These are phyloP conservation scores for Hypoxylon sp. DNA, from an alignment of 2,329 filamentous ascomycete genomes.

Conservation along the genomic window DNA sequence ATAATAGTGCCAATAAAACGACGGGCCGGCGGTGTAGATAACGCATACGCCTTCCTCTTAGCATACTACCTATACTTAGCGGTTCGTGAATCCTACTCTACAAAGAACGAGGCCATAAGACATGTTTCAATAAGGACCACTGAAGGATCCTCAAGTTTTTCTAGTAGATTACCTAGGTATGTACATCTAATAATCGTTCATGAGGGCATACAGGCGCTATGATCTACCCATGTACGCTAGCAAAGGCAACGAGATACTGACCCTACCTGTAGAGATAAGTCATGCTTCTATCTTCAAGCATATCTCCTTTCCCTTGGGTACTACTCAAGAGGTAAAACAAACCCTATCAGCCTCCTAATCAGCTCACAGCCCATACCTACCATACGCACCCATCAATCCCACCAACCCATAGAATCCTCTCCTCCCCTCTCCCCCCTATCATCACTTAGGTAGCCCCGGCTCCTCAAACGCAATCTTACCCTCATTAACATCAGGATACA, in stretches of 20 bases:
- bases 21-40: neutral
- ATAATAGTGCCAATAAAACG: neutral
- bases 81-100: neutral
- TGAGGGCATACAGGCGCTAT: neutral
- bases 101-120: neutral
- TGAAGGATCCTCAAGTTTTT: neutral
- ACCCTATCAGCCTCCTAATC: neutral
- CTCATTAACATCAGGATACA: constrained; percentile 90
- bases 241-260: neutral
- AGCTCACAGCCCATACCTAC: neutral
- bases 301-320: neutral
- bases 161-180: neutral
- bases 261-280: neutral
- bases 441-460: constrained; percentile 41
- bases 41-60: neutral
- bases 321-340: neutral
- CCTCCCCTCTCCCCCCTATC: neutral
- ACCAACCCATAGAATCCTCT: too few relatives aligned
- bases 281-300: neutral
- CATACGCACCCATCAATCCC: neutral
- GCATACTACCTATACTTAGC: neutral
- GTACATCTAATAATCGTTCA: neutral
- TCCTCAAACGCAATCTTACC: constrained; percentile 62
- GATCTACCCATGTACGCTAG: neutral
- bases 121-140: neutral